phyloP scores from a whole-genome alignment of 148 eudicot genomes.

The Selenicereus undatus region DNA sequence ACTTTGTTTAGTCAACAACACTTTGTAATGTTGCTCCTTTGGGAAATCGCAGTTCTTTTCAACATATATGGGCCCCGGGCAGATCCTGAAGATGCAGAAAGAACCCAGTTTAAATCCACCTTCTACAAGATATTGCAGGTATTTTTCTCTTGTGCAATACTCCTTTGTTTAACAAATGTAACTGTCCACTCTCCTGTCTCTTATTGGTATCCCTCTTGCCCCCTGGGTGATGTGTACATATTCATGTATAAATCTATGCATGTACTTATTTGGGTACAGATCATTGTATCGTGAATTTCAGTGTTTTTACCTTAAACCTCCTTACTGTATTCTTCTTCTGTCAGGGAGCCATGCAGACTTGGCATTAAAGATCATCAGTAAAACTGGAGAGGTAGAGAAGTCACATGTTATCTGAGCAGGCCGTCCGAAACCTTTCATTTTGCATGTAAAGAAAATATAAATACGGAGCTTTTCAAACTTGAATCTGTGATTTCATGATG shows the following conservation, averaged over 20 bases:
- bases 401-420: too few relatives aligned
- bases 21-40: conserved; percentile 11
- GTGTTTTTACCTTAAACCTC: not conserved
- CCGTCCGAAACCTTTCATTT: not conserved
- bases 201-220: not conserved
- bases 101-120: conserved; percentile 64
- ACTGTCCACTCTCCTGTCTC: not conserved
- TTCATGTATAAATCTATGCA: not conserved
- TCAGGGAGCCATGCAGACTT: not conserved
- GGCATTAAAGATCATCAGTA: not conserved
- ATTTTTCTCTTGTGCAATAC: conserved; percentile 2
- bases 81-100: conserved; percentile 63
- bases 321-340: not conserved
- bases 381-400: too few relatives aligned
- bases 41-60: conserved; percentile 65
- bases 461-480: not conserved
- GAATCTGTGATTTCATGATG: not conserved
- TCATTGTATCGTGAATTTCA: not conserved
- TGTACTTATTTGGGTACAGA: not conserved
- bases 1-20: conserved; percentile 1
- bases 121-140: conserved; percentile 87
- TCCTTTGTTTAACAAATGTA: not conserved
- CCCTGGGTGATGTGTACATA: not conserved
- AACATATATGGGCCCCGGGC: conserved; percentile 94
- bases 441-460: not conserved